Evolutionary conservation across 2,329 filamentous ascomycete species (phyloP).

Genomic region (Diplodia mutila): DNA sequence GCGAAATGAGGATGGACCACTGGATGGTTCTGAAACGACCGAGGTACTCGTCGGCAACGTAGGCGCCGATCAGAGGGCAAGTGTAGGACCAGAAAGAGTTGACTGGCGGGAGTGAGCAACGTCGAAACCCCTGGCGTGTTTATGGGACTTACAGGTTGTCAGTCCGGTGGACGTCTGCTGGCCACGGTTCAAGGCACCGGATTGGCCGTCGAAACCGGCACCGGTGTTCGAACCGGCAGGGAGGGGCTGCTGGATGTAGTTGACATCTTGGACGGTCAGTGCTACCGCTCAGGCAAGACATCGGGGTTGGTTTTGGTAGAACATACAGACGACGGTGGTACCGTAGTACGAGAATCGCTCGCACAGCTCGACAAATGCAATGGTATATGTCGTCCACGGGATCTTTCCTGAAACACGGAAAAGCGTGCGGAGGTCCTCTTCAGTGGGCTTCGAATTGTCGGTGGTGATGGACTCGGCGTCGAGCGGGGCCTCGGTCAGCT

Average conservation of each 20-base stretch:
- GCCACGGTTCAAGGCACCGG: slow-evolving; percentile 42
- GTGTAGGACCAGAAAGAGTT: slow-evolving; percentile 48
- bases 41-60: slow-evolving; percentile 61
- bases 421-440: slow-evolving; percentile 65
- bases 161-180: slow-evolving; percentile 44
- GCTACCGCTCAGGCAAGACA: not conserved
- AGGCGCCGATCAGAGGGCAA: slow-evolving; percentile 56
- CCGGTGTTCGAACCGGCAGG: slow-evolving; percentile 41
- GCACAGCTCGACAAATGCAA: slow-evolving; percentile 74
- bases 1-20: slow-evolving; percentile 50
- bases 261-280: slow-evolving; percentile 39
- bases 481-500: slow-evolving; percentile 34
- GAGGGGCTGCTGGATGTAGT: slow-evolving; percentile 44
- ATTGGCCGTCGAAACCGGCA: slow-evolving; percentile 35
- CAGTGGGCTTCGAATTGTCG: slow-evolving; percentile 55
- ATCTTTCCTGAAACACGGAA: slow-evolving; percentile 67
- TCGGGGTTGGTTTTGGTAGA: not conserved
- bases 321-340: slow-evolving; percentile 66
- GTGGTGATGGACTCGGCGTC: slow-evolving; percentile 29
- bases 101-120: slow-evolving; percentile 31
- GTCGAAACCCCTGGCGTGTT: not conserved
- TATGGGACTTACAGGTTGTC: slow-evolving; percentile 34
- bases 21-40: slow-evolving; percentile 67
- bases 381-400: slow-evolving; percentile 67
- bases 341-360: slow-evolving; percentile 82